A percentile compares a stretch with the other conserved stretches of the same genome.
Conservation (phyloP, 192 early-diverging fungal species). For the Coemansia sp. region DNA sequence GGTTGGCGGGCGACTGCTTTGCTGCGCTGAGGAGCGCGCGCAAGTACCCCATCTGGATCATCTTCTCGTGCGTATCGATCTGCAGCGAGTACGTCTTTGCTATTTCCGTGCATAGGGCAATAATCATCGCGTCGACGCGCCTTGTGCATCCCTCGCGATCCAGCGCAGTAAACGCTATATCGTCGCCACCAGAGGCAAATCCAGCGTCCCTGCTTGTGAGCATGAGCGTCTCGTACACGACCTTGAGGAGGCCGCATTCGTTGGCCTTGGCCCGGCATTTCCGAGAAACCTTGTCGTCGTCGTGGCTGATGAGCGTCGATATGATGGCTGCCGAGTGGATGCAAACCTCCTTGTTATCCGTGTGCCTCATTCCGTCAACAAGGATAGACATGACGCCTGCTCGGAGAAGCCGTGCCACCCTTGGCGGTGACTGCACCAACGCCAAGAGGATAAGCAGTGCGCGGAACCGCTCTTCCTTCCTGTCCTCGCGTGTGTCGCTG, state of each 20-base stretch:
- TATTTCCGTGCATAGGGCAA: conserved; percentile 20
- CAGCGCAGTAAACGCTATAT: background rate
- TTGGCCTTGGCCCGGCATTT: conserved; percentile 19
- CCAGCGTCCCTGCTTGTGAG: background rate
- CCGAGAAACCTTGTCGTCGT: conserved; percentile 8
- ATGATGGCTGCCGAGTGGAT: conserved; percentile 20
- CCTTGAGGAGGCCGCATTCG: conserved; percentile 21
- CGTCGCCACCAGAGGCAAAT: background rate
- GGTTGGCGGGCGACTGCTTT: conserved; percentile 13
- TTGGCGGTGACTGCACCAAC: conserved; percentile 24
- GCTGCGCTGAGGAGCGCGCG: conserved; percentile 40
- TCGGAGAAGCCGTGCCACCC: conserved; percentile 6
- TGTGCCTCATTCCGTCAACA: conserved; percentile 16
- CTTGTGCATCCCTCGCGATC: background rate
- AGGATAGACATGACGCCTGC: conserved; percentile 27
- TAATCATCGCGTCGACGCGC: conserved; percentile 9
- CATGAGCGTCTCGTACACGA: conserved; percentile 13
- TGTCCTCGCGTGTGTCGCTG: background rate
- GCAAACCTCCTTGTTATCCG: conserved; percentile 21
- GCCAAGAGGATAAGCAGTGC: conserved; percentile 18
- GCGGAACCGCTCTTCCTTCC: conserved; percentile 5
- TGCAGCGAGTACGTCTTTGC: conserved; percentile 30
- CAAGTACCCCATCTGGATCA: conserved; percentile 35
- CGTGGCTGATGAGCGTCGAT: conserved; percentile 17
- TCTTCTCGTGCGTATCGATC: conserved; percentile 20